A percentile compares a stretch with the other conserved stretches of the same genome.
Evolutionary conservation across 495 filamentous ascomycete species (phyloP).

Genomic region (Geoglossum glabrum): DNA sequence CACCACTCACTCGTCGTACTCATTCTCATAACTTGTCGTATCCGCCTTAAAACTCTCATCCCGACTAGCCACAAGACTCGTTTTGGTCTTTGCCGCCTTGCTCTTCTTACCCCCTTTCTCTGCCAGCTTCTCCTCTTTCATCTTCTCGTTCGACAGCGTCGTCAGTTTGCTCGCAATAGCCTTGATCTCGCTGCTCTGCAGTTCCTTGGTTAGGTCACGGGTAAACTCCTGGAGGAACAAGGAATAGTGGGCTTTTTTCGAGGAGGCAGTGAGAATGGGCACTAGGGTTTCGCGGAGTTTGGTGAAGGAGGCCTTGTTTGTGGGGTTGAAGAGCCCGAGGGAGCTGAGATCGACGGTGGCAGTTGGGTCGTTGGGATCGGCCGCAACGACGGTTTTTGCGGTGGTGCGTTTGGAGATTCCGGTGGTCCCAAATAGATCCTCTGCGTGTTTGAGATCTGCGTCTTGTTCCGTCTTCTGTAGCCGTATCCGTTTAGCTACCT

Average conservation of each 20-base stretch:
- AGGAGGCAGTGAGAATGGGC: slow-evolving; percentile 49
- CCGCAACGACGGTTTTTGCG: slow-evolving; percentile 41
- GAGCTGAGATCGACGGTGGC: slow-evolving; percentile 59
- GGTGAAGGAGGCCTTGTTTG: slow-evolving; percentile 66
- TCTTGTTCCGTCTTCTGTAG: slow-evolving; percentile 65
- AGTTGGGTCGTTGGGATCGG: slow-evolving; percentile 54
- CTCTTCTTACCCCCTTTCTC: slow-evolving; percentile 94
- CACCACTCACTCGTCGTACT: slow-evolving; percentile 50
- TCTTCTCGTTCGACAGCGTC: slow-evolving; percentile 84
- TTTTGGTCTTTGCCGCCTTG: slow-evolving; percentile 89
- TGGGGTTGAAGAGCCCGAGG: slow-evolving; percentile 73
- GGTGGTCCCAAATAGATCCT: slow-evolving; percentile 71
- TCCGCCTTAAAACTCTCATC: slow-evolving; percentile 45
- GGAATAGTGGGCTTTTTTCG: slow-evolving; percentile 77
- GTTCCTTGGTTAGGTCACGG: slow-evolving; percentile 71
- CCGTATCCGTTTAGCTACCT: slow-evolving; percentile 47
- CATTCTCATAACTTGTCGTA: slow-evolving; percentile 51
- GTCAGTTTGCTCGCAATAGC: slow-evolving; percentile 75
- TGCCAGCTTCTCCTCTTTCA: slow-evolving; percentile 91
- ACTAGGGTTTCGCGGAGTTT: slow-evolving; percentile 50
- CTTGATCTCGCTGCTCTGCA: slow-evolving; percentile 82
- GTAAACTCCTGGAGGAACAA: slow-evolving; percentile 80
- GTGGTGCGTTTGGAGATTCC: slow-evolving; percentile 32
- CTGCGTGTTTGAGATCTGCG: slow-evolving; percentile 71
- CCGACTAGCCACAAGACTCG: slow-evolving; percentile 48